Evolutionary conservation across 805 yeast species (phyloP).

Genomic region (Candida pseudofarinosa): DNA sequence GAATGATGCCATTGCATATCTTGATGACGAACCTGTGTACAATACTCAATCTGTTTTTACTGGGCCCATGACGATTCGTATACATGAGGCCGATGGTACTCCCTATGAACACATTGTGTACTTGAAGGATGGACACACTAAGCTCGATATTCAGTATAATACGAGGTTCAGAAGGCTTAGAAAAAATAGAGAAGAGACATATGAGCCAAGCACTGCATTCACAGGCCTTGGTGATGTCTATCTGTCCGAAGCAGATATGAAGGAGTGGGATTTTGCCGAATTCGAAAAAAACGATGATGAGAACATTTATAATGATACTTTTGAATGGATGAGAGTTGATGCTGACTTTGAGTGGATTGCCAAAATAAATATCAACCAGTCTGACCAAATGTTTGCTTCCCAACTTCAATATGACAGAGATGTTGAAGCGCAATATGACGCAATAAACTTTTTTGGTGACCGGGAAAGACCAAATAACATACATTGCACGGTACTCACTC

Average conservation of each 20-base stretch:
- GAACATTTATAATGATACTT: constrained; percentile 71
- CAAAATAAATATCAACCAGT: constrained; percentile 73
- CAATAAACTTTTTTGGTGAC: constrained; percentile 67
- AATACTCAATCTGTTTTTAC: constrained; percentile 57
- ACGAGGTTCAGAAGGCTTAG: constrained; percentile 85
- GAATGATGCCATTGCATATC: constrained; percentile 39
- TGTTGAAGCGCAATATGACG: constrained; percentile 90
- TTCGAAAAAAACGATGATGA: constrained; percentile 70
- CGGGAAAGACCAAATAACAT: constrained; percentile 53
- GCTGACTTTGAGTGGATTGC: constrained; percentile 98
- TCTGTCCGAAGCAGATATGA: constrained; percentile 53
- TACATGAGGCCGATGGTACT: constrained; percentile 97
- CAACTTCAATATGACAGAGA: constrained; percentile 94
- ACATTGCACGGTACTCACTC: constrained; percentile 70
- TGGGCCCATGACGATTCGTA: constrained; percentile 95
- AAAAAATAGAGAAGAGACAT: constrained; percentile 51
- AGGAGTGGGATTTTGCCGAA: constrained; percentile 70
- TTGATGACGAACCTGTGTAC: constrained; percentile 39
- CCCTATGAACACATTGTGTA: constrained; percentile 98
- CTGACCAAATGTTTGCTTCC: constrained; percentile 92
- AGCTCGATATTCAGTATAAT: constrained; percentile 90
- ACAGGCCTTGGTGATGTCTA: constrained; percentile 71
- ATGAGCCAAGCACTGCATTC: constrained; percentile 39
- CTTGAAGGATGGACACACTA: constrained; percentile 77
- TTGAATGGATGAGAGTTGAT: constrained; percentile 97